These are phyloP conservation scores for Iberis pinnata DNA, from an alignment of 345 rosid genomes.

Conservation along the genomic window DNA sequence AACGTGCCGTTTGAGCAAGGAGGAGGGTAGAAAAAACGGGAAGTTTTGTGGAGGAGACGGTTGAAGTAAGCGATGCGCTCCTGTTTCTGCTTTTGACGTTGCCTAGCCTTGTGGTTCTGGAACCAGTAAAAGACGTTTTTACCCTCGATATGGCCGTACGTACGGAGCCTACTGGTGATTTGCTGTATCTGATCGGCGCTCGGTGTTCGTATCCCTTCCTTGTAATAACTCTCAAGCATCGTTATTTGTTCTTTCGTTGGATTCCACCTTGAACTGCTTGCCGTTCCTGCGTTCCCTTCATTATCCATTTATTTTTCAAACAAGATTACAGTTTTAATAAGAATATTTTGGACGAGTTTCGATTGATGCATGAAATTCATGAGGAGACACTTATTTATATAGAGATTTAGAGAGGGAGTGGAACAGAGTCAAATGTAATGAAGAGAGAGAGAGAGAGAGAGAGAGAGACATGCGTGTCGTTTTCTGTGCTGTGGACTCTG, in stretches of 20 bases:
- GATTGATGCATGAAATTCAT: constrained; percentile 16
- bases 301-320: constrained; percentile 9
- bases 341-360: constrained; percentile 10
- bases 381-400: constrained; percentile 15
- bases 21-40: constrained; percentile 34
- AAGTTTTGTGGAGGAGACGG: constrained; percentile 43
- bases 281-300: constrained; percentile 22
- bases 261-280: constrained; percentile 66
- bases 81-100: constrained; percentile 82
- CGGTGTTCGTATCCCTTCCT: constrained; percentile 79
- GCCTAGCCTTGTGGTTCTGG: constrained; percentile 95
- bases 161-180: constrained; percentile 63
- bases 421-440: constrained; percentile 20
- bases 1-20: constrained; percentile 46
- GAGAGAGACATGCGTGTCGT: constrained; percentile 76
- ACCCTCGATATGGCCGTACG: constrained; percentile 86
- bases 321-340: constrained; percentile 1
- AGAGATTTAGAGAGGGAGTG: constrained; percentile 16
- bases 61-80: constrained; percentile 52
- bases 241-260: constrained; percentile 86
- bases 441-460: constrained; percentile 26
- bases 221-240: constrained; percentile 61
- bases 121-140: constrained; percentile 98
- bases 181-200: constrained; percentile 87
- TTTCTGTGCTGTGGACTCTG: constrained; percentile 76